Percentiles rank a stretch among this genome's conserved stretches.
Conservation (phyloP, 1,284 basidiomycete species). For the Sanguinoderma infundibulare region DNA sequence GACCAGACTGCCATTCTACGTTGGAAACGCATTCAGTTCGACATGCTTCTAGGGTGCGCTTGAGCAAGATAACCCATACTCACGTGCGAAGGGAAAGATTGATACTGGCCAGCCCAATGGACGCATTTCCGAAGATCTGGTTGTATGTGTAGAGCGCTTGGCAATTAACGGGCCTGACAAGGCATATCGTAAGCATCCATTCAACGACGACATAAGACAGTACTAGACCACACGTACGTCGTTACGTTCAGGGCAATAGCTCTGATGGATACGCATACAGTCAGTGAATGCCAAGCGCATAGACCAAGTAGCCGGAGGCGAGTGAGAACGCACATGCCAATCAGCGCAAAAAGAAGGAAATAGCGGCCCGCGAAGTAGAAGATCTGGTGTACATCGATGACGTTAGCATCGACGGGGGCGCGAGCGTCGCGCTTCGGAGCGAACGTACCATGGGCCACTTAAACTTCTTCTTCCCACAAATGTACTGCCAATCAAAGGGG, state of each 20-base stretch:
- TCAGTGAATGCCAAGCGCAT: neutral
- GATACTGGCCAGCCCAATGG: conserved; percentile 77
- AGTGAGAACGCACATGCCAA: conserved; percentile 57
- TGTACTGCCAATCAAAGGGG: conserved; percentile 69
- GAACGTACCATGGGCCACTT: conserved; percentile 43
- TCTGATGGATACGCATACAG: conserved; percentile 36
- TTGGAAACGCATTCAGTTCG: conserved; percentile 7
- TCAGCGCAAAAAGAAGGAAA: conserved; percentile 65
- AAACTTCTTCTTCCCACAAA: conserved; percentile 63
- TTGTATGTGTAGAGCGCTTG: conserved; percentile 78
- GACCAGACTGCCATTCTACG: conserved; percentile 75
- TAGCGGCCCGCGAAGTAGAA: conserved; percentile 81
- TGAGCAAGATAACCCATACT: conserved; percentile 30
- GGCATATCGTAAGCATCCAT: conserved; percentile 5
- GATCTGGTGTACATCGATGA: conserved; percentile 44
- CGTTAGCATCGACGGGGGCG: neutral
- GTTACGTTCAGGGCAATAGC: conserved; percentile 62
- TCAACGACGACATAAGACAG: neutral
- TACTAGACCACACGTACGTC: conserved; percentile 39
- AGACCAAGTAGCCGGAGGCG: neutral
- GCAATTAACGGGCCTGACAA: conserved; percentile 59
- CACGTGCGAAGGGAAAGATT: conserved; percentile 79
- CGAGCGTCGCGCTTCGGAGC: neutral
- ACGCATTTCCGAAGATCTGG: conserved; percentile 67
- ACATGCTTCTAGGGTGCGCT: neutral